Conservation (phyloP, 441 rosid species). For the Dalechampia spathulata region DNA sequence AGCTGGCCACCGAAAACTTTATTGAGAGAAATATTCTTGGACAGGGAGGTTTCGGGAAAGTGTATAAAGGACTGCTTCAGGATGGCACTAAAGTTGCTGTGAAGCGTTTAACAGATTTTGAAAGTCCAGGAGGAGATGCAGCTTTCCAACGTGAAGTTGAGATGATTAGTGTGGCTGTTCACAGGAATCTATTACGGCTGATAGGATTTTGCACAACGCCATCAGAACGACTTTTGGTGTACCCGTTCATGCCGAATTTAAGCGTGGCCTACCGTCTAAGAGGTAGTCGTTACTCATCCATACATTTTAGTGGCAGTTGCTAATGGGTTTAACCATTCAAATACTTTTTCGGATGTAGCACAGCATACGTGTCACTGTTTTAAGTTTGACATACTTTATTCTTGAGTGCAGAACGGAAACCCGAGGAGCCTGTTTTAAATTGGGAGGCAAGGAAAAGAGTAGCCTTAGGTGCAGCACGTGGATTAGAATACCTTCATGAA, state of each 20-base stretch:
- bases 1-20: conserved; percentile 82
- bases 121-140: conserved; percentile 91
- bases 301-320: no score
- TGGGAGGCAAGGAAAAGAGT: conserved; percentile 76
- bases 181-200: conserved; percentile 68
- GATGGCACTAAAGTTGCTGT: conserved; percentile 80
- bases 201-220: conserved; percentile 94
- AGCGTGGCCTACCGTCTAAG: conserved; percentile 82
- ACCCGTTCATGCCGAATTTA: conserved; percentile 89
- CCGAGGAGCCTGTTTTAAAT: conserved; percentile 57
- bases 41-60: conserved; percentile 97
- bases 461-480: conserved; percentile 85
- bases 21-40: conserved; percentile 79
- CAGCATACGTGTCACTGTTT: no score
- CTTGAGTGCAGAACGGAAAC: conserved; percentile 54
- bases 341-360: no score
- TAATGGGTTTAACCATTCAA: no score
- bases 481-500: conserved; percentile 90
- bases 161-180: conserved; percentile 96
- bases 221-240: conserved; percentile 81
- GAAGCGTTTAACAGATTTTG: conserved; percentile 76
- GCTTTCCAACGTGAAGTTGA: conserved; percentile 95
- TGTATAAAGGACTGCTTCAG: conserved; percentile 74
- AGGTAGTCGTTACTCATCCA: conserved; percentile 34
- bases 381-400: no score